Percentiles rank a stretch among this genome's conserved stretches.
phyloP scores from a whole-genome alignment of 1,139 yeast species.

The Eremothecium sinecaudum region DNA sequence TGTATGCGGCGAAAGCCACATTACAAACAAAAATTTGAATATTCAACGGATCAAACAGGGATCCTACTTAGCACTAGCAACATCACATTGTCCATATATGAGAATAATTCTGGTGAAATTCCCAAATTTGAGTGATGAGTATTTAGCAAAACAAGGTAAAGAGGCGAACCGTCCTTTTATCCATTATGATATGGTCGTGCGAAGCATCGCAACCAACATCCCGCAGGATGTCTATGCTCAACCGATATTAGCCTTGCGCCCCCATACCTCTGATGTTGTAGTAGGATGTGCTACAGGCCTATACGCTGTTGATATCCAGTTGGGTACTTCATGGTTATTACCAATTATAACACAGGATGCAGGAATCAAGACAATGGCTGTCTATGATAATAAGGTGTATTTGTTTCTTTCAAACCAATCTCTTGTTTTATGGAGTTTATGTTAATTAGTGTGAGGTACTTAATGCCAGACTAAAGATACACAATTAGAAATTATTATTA shows the following conservation, averaged over 20 bases:
- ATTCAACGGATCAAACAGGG: conserved; percentile 14
- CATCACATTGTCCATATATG: conserved; percentile 73
- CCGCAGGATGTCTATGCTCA: conserved; percentile 67
- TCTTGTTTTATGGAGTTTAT: conserved; percentile 5
- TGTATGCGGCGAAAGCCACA: conserved; percentile 16
- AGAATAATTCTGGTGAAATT: conserved; percentile 45
- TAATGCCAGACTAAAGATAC: background rate
- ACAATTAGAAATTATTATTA: background rate
- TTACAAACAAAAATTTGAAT: conserved; percentile 11
- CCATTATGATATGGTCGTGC: conserved; percentile 38
- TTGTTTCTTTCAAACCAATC: conserved; percentile 6
- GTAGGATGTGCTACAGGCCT: conserved; percentile 63
- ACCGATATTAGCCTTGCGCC: conserved; percentile 40
- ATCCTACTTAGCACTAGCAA: conserved; percentile 45
- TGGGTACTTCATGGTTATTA: conserved; percentile 32
- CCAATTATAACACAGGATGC: conserved; percentile 31
- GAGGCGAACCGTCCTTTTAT: conserved; percentile 14
- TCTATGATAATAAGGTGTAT: conserved; percentile 13
- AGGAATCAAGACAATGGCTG: conserved; percentile 42
- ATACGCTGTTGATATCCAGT: conserved; percentile 45
- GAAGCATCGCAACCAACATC: conserved; percentile 50
- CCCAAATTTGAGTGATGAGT: conserved; percentile 25
- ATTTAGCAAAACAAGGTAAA: conserved; percentile 12
- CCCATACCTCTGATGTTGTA: conserved; percentile 45
- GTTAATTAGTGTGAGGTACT: background rate